These are phyloP conservation scores for Endocalyx cinctus DNA, from an alignment of 2,329 filamentous ascomycete species.

Conservation along the genomic window DNA sequence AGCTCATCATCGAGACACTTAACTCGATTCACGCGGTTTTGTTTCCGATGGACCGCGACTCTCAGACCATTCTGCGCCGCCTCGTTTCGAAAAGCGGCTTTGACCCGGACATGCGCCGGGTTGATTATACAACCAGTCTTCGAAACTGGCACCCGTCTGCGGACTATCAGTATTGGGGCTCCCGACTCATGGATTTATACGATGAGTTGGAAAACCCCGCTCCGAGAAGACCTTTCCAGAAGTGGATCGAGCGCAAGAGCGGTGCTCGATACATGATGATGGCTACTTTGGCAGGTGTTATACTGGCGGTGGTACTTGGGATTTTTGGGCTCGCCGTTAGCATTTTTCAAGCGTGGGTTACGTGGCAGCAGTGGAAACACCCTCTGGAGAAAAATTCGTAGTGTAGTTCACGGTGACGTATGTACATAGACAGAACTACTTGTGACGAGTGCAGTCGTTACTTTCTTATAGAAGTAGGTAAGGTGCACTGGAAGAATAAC, in stretches of 20 bases:
- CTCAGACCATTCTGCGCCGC: constrained; percentile 6
- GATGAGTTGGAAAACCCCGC: constrained; percentile 21
- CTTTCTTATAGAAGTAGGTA: too few relatives aligned
- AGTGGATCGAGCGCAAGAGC: constrained; percentile 22
- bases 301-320: constrained; percentile 24
- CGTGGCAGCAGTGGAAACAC: constrained; percentile 28
- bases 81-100: constrained; percentile 6
- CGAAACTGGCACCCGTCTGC: too few relatives aligned
- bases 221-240: constrained; percentile 19
- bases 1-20: constrained; percentile 11
- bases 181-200: constrained; percentile 20
- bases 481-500: too few relatives aligned
- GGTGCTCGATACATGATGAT: constrained; percentile 25
- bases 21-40: constrained; percentile 13
- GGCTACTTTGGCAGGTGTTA: constrained; percentile 24
- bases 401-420: too few relatives aligned
- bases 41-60: constrained; percentile 10
- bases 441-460: too few relatives aligned
- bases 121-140: constrained; percentile 19
- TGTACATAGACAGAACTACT: too few relatives aligned
- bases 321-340: constrained; percentile 19
- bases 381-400: too few relatives aligned
- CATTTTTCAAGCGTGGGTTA: constrained; percentile 26
- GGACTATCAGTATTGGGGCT: too few relatives aligned
- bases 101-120: constrained; percentile 11